phyloP scores from a whole-genome alignment of 106 monocot genomes.

The Dendrobium officinale region DNA sequence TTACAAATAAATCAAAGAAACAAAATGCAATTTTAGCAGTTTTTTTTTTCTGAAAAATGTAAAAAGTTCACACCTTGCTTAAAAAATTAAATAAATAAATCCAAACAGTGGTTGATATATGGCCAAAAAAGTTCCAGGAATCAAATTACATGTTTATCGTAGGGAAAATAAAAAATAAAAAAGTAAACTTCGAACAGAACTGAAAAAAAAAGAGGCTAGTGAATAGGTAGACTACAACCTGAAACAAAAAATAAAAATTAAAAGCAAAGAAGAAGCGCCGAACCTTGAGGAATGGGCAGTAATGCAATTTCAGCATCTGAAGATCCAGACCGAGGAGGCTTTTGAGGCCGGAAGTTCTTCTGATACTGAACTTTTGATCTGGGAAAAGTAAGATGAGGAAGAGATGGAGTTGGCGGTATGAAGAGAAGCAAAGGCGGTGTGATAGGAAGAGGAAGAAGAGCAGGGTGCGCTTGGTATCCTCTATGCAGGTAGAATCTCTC shows the following conservation, averaged over 20 bases:
- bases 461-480: constrained; percentile 37
- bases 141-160: too few relatives aligned
- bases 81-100: too few relatives aligned
- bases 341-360: constrained; percentile 25
- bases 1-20: background rate
- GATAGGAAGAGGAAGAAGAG: constrained; percentile 45
- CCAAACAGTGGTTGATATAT: too few relatives aligned
- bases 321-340: background rate
- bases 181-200: too few relatives aligned
- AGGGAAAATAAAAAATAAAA: too few relatives aligned
- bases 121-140: too few relatives aligned
- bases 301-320: constrained; percentile 13
- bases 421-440: constrained; percentile 30
- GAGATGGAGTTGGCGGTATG: constrained; percentile 17
- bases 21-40: background rate
- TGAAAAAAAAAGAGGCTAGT: too few relatives aligned
- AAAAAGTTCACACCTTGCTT: too few relatives aligned
- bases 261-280: background rate
- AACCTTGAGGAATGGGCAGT: constrained; percentile 35
- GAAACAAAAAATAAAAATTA: background rate
- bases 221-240: background rate
- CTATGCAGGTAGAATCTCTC: constrained; percentile 23
- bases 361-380: constrained; percentile 18
- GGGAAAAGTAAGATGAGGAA: constrained; percentile 5
- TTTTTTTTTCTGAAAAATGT: background rate